phyloP scores from a whole-genome alignment of 1,139 yeast species.

The Arxiozyma bovina region DNA sequence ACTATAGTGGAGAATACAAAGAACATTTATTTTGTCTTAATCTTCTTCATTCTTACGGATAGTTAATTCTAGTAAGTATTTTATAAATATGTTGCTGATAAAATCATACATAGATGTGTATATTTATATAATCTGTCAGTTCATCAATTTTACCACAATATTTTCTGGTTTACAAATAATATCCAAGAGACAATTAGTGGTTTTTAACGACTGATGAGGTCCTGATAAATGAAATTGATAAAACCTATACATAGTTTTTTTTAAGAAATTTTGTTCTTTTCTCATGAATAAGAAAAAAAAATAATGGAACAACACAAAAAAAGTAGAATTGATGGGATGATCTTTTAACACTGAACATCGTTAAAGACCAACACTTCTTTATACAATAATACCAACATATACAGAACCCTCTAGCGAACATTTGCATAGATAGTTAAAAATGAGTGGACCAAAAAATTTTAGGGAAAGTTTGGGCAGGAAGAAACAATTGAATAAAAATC shows the following conservation, averaged over 20 bases:
- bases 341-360: too few species aligned
- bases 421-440: not conserved
- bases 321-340: not conserved
- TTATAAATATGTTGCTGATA: not conserved
- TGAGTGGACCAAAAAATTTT: slow-evolving; percentile 1
- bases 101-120: too few species aligned
- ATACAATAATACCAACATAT: too few species aligned
- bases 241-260: not conserved
- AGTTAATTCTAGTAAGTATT: not conserved
- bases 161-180: too few species aligned
- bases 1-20: not conserved
- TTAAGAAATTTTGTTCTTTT: not conserved
- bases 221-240: not conserved
- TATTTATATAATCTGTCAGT: too few species aligned
- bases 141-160: too few species aligned
- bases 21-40: not conserved
- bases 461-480: slow-evolving; percentile 16
- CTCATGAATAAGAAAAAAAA: not conserved
- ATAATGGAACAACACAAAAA: not conserved
- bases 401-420: not conserved
- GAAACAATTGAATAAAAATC: slow-evolving; percentile 25
- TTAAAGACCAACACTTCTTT: not conserved
- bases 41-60: too few species aligned
- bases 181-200: not conserved
- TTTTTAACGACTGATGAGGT: too few species aligned